Conservation (phyloP, 2,329 filamentous ascomycete species). For the Pseudovirgaria hyperparasitica region DNA sequence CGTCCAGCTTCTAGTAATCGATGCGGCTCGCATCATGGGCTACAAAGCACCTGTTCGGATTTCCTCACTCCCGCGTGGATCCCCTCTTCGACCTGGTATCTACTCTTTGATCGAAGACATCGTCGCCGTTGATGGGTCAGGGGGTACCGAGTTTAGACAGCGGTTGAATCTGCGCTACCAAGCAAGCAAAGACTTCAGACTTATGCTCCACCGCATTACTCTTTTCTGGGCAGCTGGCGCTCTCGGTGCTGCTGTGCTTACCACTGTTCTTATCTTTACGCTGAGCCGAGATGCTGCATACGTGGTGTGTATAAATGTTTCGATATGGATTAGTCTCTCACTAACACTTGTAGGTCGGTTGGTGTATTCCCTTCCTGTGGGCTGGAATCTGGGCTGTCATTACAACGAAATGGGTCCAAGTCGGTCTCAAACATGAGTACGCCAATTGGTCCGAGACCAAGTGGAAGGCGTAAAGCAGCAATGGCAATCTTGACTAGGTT, state of each 20-base stretch:
- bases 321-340: slow-evolving; percentile 6
- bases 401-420: slow-evolving; percentile 34
- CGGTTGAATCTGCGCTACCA: slow-evolving; percentile 39
- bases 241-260: slow-evolving; percentile 25
- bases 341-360: slow-evolving; percentile 24
- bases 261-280: slow-evolving; percentile 35
- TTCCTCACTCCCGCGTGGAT: slow-evolving; percentile 38
- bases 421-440: slow-evolving; percentile 20
- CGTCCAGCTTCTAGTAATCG: slow-evolving; percentile 37
- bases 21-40: slow-evolving; percentile 32
- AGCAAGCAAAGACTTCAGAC: slow-evolving; percentile 39
- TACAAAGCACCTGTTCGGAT: slow-evolving; percentile 37
- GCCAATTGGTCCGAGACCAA: slow-evolving; percentile 21
- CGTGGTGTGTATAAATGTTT: slow-evolving; percentile 22
- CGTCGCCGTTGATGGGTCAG: slow-evolving; percentile 39
- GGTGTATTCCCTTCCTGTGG: slow-evolving; percentile 38
- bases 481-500: too few species aligned
- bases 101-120: slow-evolving; percentile 44
- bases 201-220: slow-evolving; percentile 39
- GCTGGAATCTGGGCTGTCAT: slow-evolving; percentile 32
- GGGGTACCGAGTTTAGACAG: slow-evolving; percentile 40
- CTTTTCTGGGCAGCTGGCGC: slow-evolving; percentile 40
- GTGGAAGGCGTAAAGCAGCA: slow-evolving; percentile 25
- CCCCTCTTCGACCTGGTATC: slow-evolving; percentile 39
- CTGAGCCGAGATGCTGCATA: slow-evolving; percentile 35